These are phyloP conservation scores for Wickerhamomyces queroliae DNA, from an alignment of 805 yeast genomes.

Conservation along the genomic window DNA sequence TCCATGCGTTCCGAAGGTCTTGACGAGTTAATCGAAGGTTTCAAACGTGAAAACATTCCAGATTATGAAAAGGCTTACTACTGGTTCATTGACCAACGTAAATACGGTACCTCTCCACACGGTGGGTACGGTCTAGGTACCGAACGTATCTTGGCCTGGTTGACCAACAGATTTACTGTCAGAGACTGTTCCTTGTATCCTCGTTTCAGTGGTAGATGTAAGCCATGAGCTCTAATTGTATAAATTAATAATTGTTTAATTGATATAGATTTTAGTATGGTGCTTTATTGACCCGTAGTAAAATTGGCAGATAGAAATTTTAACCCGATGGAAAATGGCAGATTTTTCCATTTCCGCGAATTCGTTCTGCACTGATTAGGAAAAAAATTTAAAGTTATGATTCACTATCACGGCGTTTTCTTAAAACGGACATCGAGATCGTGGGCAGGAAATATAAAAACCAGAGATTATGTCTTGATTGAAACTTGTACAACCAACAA, in stretches of 20 bases:
- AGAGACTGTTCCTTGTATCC: constrained; percentile 98
- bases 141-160: constrained; percentile 97
- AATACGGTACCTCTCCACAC: constrained; percentile 96
- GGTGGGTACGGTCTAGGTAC: constrained; percentile 99
- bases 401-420: neutral
- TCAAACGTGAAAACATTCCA: constrained; percentile 87
- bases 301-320: neutral
- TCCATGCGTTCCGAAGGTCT: constrained; percentile 90
- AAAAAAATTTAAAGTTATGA: neutral
- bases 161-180: constrained; percentile 95
- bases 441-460: neutral
- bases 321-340: neutral
- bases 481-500: neutral
- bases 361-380: constrained; percentile 1
- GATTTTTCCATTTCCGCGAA: too few species aligned
- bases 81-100: constrained; percentile 95
- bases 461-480: neutral
- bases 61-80: constrained; percentile 63
- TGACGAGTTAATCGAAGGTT: constrained; percentile 83
- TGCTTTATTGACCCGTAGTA: neutral
- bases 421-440: neutral
- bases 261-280: too few species aligned
- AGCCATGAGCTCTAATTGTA: constrained; percentile 54
- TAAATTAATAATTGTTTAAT: too few species aligned
- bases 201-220: constrained; percentile 96